A percentile compares a stretch with the other conserved stretches of the same genome.
Conservation (phyloP, 208 protist species). For the Acanthamoeba quina region DNA sequence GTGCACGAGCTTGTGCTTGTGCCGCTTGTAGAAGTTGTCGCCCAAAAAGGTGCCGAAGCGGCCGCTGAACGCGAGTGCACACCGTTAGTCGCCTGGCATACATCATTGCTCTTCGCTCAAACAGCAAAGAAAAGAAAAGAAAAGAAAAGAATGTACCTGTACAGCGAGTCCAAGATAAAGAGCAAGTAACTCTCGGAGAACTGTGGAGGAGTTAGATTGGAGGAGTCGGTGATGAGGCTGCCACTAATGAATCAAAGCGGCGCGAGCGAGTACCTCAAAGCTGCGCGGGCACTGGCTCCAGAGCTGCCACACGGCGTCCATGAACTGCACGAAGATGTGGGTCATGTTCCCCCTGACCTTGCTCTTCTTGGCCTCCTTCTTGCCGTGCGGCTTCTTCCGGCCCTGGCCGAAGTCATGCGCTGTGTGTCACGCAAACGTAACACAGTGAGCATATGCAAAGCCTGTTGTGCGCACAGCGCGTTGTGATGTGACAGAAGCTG, state of each 20-base stretch:
- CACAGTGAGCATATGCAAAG: neutral
- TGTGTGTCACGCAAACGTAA: neutral
- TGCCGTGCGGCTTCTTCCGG: neutral
- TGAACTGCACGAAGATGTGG: slow-evolving; percentile 63
- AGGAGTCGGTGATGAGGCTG: too few relatives aligned
- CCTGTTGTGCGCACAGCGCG: neutral
- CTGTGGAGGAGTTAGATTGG: neutral
- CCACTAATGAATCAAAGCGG: neutral
- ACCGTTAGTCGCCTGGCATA: neutral
- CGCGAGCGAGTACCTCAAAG: neutral
- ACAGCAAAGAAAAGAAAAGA: neutral
- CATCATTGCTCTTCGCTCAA: neutral
- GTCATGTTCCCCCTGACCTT: slow-evolving; percentile 33
- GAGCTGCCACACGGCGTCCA: slow-evolving; percentile 72
- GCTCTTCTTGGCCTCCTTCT: slow-evolving; percentile 23
- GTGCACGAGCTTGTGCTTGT: slow-evolving; percentile 68
- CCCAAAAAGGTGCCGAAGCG: slow-evolving; percentile 61
- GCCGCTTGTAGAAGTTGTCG: slow-evolving; percentile 40
- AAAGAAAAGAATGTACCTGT: slow-evolving; percentile 20
- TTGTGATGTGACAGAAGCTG: too few relatives aligned
- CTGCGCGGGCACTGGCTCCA: slow-evolving; percentile 30
- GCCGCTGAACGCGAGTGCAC: neutral
- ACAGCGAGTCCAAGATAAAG: slow-evolving; percentile 43
- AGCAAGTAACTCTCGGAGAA: slow-evolving; percentile 66
- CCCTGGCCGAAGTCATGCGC: slow-evolving; percentile 57